These are phyloP conservation scores for Myxozyma udenii DNA, from an alignment of 805 yeast genomes.

Conservation along the genomic window DNA sequence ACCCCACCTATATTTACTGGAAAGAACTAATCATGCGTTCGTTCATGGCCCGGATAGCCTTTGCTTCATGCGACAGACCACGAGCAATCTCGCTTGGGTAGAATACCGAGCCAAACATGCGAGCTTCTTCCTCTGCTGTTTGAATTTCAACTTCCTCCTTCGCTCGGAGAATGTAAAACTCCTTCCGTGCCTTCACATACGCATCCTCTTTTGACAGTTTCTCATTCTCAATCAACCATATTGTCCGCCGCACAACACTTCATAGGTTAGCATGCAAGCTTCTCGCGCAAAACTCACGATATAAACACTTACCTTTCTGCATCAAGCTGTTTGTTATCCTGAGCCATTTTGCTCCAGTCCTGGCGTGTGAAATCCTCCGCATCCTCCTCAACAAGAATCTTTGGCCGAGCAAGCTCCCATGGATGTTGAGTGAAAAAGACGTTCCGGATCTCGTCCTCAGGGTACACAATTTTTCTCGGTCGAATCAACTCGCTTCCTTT, in stretches of 20 bases:
- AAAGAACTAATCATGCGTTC: neutral
- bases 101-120: conserved; percentile 78
- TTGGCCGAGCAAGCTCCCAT: conserved; percentile 95
- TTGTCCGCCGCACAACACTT: conserved; percentile 69
- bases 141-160: conserved; percentile 71
- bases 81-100: conserved; percentile 58
- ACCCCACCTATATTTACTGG: neutral
- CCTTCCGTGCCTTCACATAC: conserved; percentile 81
- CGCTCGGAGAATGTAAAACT: conserved; percentile 83
- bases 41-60: conserved; percentile 54
- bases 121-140: conserved; percentile 76
- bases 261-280: neutral
- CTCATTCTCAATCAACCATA: conserved; percentile 49
- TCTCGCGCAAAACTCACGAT: neutral
- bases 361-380: conserved; percentile 52
- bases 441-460: conserved; percentile 79
- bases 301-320: conserved; percentile 58
- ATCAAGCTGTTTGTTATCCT: conserved; percentile 68
- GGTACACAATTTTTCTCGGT: conserved; percentile 53
- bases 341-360: conserved; percentile 81
- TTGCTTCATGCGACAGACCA: conserved; percentile 71
- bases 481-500: conserved; percentile 46
- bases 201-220: conserved; percentile 43
- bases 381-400: conserved; percentile 70
- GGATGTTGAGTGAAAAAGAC: conserved; percentile 91